These are phyloP conservation scores for Torulaspora gathmanii DNA, from an alignment of 805 yeast genomes.

Conservation along the genomic window DNA sequence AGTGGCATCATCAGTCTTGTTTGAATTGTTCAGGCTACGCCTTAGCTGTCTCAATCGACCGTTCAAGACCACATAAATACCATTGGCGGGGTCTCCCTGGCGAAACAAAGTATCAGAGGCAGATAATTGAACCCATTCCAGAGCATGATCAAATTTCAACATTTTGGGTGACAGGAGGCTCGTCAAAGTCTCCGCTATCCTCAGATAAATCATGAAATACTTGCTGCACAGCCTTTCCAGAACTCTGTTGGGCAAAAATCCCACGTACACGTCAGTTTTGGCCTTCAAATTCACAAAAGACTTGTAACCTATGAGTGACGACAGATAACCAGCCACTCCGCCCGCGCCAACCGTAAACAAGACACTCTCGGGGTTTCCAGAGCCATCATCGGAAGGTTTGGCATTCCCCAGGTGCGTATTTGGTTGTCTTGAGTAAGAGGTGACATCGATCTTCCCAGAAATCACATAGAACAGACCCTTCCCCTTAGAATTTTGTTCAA, in stretches of 20 bases:
- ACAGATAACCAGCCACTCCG: conserved; percentile 82
- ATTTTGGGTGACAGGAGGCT: conserved; percentile 62
- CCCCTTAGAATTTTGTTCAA: conserved; percentile 59
- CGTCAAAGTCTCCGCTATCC: conserved; percentile 70
- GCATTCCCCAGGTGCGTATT: background rate
- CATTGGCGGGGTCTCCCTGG: conserved; percentile 85
- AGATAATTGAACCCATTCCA: conserved; percentile 91
- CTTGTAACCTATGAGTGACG: conserved; percentile 71
- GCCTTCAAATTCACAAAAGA: conserved; percentile 73
- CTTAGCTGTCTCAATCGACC: conserved; percentile 74
- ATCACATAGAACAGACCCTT: conserved; percentile 78
- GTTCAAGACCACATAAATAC: conserved; percentile 81
- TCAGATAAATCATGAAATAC: conserved; percentile 68
- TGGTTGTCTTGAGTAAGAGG: conserved; percentile 9
- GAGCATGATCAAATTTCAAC: conserved; percentile 76
- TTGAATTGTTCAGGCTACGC: conserved; percentile 10
- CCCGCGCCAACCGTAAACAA: conserved; percentile 66
- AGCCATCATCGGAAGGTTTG: conserved; percentile 1
- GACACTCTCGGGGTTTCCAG: conserved; percentile 15
- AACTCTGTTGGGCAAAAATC: conserved; percentile 58
- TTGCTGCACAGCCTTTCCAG: conserved; percentile 67
- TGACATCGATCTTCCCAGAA: conserved; percentile 69
- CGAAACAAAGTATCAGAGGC: conserved; percentile 77
- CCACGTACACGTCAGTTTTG: conserved; percentile 58
- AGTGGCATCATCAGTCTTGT: conserved; percentile 24